Conservation (phyloP, 208 protist species). For the Endotrypanum monterogeii region DNA sequence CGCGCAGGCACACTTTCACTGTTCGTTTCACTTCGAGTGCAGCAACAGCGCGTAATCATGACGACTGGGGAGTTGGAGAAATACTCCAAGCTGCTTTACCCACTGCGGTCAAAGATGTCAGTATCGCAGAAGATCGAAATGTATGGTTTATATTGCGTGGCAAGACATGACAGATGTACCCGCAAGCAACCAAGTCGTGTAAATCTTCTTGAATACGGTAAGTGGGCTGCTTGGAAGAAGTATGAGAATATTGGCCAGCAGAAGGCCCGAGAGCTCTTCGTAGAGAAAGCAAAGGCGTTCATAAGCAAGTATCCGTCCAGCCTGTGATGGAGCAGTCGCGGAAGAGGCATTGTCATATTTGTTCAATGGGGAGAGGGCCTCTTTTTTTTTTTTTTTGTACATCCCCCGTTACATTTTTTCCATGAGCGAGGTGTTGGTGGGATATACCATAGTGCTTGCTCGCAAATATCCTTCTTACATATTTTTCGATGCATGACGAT, state of each 20-base stretch:
- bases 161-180: constrained; percentile 64
- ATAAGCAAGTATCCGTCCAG: constrained; percentile 45
- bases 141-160: constrained; percentile 88
- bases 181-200: constrained; percentile 52
- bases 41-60: neutral
- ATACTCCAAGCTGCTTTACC: constrained; percentile 40
- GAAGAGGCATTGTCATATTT: neutral
- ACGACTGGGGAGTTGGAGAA: constrained; percentile 50
- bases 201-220: constrained; percentile 67
- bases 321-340: constrained; percentile 30
- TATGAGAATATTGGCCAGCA: constrained; percentile 68
- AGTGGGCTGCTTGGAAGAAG: constrained; percentile 85
- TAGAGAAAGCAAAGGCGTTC: constrained; percentile 54
- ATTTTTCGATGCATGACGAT: neutral
- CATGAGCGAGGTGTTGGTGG: neutral
- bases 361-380: neutral
- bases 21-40: neutral
- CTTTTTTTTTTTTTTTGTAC: neutral
- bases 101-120: constrained; percentile 52
- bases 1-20: neutral
- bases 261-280: constrained; percentile 76
- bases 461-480: neutral
- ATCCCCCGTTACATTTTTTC: neutral
- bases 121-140: constrained; percentile 78
- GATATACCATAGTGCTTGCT: neutral